Percentiles rank a stretch among this genome's conserved stretches.
Conservation (phyloP, 768 basidiomycete species). For the Nevesoporus exiguus region DNA sequence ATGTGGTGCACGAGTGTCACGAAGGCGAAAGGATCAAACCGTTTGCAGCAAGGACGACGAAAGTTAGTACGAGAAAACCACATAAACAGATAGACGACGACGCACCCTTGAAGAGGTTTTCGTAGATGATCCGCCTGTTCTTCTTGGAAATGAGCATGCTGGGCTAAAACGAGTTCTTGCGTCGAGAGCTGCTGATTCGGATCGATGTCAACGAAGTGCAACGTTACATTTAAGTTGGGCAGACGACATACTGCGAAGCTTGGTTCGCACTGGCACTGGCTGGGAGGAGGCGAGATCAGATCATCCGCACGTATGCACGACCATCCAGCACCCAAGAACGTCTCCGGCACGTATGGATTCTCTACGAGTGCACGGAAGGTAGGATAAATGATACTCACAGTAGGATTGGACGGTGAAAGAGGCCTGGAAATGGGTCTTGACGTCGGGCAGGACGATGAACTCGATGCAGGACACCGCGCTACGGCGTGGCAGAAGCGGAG, state of each 20-base stretch:
- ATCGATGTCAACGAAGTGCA: background rate
- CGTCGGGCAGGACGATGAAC: conserved; percentile 35
- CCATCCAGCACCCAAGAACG: conserved; percentile 34
- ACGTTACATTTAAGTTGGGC: background rate
- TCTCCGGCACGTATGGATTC: conserved; percentile 1
- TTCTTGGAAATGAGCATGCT: conserved; percentile 97
- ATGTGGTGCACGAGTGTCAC: too few species aligned
- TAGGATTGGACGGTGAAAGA: conserved; percentile 15
- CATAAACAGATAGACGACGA: background rate
- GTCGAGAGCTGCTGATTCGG: conserved; percentile 29
- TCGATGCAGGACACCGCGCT: too few species aligned
- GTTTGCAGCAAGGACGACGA: background rate
- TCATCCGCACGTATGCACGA: conserved; percentile 26
- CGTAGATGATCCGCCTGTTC: conserved; percentile 95
- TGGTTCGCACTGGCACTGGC: conserved; percentile 35
- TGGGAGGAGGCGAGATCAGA: conserved; percentile 23
- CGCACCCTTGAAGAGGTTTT: conserved; percentile 99
- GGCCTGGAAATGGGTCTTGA: conserved; percentile 35
- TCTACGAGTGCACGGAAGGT: conserved; percentile 3
- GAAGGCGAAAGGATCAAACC: background rate
- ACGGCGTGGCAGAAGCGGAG: conserved; percentile 20
- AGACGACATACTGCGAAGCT: conserved; percentile 35
- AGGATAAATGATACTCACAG: conserved; percentile 21
- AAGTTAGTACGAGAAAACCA: background rate
- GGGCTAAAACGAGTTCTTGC: conserved; percentile 27